Evolutionary conservation across 768 basidiomycete genomes (phyloP).

Genomic region (Scleroderma citrinum): DNA sequence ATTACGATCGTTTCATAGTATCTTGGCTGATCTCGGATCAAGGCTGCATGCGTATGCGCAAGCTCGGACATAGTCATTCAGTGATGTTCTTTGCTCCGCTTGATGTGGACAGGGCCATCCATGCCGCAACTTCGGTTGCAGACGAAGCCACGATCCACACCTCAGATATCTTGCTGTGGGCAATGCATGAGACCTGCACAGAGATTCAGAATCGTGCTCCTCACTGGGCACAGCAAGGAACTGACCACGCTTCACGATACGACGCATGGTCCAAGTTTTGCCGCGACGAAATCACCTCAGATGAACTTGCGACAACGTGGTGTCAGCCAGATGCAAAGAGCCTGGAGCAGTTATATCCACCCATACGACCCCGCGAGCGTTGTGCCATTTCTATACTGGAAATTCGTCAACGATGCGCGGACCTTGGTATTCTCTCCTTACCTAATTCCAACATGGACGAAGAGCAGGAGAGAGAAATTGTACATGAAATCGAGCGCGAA

Average conservation of each 20-base stretch:
- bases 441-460: conserved; percentile 31
- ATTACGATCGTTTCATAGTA: neutral
- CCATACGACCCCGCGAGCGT: neutral
- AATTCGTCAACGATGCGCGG: conserved; percentile 10
- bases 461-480: conserved; percentile 47
- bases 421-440: conserved; percentile 12
- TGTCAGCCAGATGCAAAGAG: conserved; percentile 34
- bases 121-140: conserved; percentile 14
- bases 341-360: conserved; percentile 32
- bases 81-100: conserved; percentile 42
- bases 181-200: conserved; percentile 38
- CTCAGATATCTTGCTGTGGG: conserved; percentile 38
- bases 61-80: conserved; percentile 42
- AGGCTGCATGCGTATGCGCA: conserved; percentile 53
- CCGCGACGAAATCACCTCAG: neutral
- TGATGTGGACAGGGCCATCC: conserved; percentile 35
- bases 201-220: conserved; percentile 36
- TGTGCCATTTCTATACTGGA: neutral
- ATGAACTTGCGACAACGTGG: conserved; percentile 26
- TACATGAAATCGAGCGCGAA: conserved; percentile 40
- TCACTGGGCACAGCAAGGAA: conserved; percentile 39
- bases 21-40: neutral
- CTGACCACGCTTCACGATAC: conserved; percentile 14
- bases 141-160: conserved; percentile 3
- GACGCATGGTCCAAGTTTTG: conserved; percentile 13